Base-by-base conservation (phyloP, 2,329 filamentous ascomycete species). In the Fusarium euwallaceae region DNA sequence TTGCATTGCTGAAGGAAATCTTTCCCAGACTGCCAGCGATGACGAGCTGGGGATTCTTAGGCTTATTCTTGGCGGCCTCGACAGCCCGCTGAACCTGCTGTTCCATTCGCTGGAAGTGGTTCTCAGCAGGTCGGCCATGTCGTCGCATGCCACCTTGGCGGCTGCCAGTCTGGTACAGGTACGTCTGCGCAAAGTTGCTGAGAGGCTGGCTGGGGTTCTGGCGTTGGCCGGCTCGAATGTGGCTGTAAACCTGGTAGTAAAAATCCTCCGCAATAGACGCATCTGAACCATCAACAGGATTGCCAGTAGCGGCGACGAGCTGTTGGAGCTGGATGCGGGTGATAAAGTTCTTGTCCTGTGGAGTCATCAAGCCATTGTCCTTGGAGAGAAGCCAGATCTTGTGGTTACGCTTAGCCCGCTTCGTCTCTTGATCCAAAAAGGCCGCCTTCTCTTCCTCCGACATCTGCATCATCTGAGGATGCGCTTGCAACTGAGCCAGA, bases 301-400 rank as follows among this genome's bases (percentile, higher is more conserved):
- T 97, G 11, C 96, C 96, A 27, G 95, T 97, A 10, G 97, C 95
- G 12, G 96, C 92, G 64, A 99, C 94, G 39, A 99, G 89, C 82
- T 99, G 97, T 84, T 99, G 97, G 62, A 99, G 88, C 82, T 99
- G 97, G 75, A 99, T 99, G 20, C 97, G 92, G 6, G 97, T 98
- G 76, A 99, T 98, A 84, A 98, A 99, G 82, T 98, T 99, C 88
- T 99, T 99, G 84, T 99, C 97, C 81, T 98, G 96, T 0, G 97
- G 97, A 5, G 97, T 99, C 97, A 99, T 99, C 71, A 99, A 86
- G 27, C 97, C 97, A 80, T 99, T 99, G 79, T 97, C 95, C 84
- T 95, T 95, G 27, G 95, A 97, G 63, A 98, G 86, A 48, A 97
- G 87, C 85, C 95, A 96, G 72, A 99, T 98, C 87, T 99, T 99